Evolutionary conservation across 192 early-diverging fungal species (phyloP).

Genomic region (Radiomyces spectabilis): DNA sequence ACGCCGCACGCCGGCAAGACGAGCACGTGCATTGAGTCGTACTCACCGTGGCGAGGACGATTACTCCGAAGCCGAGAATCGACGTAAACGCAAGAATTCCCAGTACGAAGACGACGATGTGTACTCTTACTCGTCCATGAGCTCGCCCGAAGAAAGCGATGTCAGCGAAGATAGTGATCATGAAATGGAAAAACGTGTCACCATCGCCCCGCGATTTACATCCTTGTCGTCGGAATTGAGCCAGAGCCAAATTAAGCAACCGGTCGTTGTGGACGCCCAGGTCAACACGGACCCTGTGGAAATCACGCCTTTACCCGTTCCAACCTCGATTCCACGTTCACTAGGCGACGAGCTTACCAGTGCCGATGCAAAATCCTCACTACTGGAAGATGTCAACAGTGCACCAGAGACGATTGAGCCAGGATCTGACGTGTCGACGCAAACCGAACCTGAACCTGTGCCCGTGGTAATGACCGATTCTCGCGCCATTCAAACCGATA

Average conservation of each 20-base stretch:
- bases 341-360: too few relatives aligned
- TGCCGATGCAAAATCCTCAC: not conserved
- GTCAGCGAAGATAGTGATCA: not conserved
- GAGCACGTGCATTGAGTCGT: too few relatives aligned
- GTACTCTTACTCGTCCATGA: too few relatives aligned
- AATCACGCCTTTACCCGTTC: not conserved
- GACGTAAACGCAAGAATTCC: too few relatives aligned
- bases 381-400: not conserved
- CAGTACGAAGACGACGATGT: slow-evolving; percentile 15
- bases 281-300: slow-evolving; percentile 15
- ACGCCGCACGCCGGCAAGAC: not conserved
- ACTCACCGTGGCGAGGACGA: not conserved
- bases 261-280: slow-evolving; percentile 12
- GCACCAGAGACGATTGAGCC: not conserved
- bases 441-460: slow-evolving; percentile 1
- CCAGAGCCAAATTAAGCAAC: slow-evolving; percentile 6
- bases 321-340: not conserved
- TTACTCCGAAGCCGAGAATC: too few relatives aligned
- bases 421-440: not conserved
- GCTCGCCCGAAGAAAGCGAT: too few relatives aligned
- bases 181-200: too few relatives aligned
- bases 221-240: slow-evolving; percentile 21
- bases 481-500: not conserved
- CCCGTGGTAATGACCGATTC: not conserved
- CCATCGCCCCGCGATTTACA: slow-evolving; percentile 7